Evolutionary conservation across 108 stramenopile species (phyloP).

Genomic region (Hondaea fermentalgiana): DNA sequence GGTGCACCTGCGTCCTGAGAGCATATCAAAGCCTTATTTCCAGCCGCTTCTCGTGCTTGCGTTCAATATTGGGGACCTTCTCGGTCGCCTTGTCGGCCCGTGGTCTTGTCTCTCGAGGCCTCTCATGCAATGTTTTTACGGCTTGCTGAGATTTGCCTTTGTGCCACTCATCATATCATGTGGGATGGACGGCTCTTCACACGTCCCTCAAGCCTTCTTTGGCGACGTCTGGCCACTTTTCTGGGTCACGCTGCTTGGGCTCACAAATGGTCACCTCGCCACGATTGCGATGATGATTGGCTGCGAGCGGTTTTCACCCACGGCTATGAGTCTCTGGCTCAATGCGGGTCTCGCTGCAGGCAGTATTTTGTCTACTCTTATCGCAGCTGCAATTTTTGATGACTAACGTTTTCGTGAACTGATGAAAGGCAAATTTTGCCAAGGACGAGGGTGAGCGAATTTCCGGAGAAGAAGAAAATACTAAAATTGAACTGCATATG

Average conservation of each 20-base stretch:
- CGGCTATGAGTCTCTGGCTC: not conserved
- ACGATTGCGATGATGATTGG: not conserved
- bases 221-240: not conserved
- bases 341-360: not conserved
- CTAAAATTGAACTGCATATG: no score
- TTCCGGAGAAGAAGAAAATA: no score
- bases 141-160: not conserved
- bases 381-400: not conserved
- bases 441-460: no score
- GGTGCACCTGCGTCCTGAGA: not conserved
- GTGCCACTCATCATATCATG: not conserved
- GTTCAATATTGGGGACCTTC: not conserved
- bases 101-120: not conserved
- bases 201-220: not conserved
- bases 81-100: not conserved
- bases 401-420: no score
- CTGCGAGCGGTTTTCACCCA: not conserved
- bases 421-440: no score
- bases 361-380: not conserved
- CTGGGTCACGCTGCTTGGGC: not conserved
- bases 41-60: not conserved
- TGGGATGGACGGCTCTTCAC: not conserved
- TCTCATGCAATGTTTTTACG: not conserved
- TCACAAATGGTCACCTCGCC: slow-evolving; percentile 2
- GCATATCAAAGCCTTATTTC: not conserved